Percentiles rank a stretch among this genome's conserved stretches.
Evolutionary conservation across 169 alveolate species (phyloP).

Genomic region (Plasmodium vivax): DNA sequence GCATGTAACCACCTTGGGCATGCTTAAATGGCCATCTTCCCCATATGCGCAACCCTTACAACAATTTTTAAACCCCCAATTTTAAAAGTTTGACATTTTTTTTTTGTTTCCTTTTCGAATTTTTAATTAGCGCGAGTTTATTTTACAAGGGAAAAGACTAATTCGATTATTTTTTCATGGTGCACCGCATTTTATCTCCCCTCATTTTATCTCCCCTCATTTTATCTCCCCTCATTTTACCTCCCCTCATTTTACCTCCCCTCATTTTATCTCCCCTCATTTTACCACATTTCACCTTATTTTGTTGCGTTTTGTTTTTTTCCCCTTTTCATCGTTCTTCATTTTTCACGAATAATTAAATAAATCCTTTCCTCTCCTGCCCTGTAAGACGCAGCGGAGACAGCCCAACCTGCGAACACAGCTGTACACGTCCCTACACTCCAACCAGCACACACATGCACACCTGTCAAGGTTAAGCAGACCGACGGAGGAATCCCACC

Average conservation of each 20-base stretch:
- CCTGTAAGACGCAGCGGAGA: not conserved
- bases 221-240: not conserved
- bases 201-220: not conserved
- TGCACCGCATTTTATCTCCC: not conserved
- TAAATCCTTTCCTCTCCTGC: not conserved
- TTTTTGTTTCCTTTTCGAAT: not conserved
- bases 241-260: too few relatives aligned
- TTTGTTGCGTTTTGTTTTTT: not conserved
- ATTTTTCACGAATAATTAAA: not conserved
- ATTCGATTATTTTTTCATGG: not conserved
- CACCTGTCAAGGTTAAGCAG: not conserved
- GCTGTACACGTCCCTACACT: not conserved
- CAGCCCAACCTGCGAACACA: not conserved
- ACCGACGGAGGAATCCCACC: not conserved
- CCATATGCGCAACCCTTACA: not conserved
- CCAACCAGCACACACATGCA: not conserved
- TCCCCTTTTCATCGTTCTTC: not conserved
- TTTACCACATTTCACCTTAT: not conserved
- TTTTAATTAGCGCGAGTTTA: not conserved
- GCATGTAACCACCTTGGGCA: not conserved
- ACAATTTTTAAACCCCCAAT: not conserved
- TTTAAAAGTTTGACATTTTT: conserved; percentile 11
- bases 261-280: not conserved
- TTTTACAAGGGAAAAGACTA: not conserved
- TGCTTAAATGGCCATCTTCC: not conserved